Evolutionary conservation across 257 asterid species (phyloP), one percentile per base, ranked within the genome.

Genomic region (Primulina tabacum): DNA sequence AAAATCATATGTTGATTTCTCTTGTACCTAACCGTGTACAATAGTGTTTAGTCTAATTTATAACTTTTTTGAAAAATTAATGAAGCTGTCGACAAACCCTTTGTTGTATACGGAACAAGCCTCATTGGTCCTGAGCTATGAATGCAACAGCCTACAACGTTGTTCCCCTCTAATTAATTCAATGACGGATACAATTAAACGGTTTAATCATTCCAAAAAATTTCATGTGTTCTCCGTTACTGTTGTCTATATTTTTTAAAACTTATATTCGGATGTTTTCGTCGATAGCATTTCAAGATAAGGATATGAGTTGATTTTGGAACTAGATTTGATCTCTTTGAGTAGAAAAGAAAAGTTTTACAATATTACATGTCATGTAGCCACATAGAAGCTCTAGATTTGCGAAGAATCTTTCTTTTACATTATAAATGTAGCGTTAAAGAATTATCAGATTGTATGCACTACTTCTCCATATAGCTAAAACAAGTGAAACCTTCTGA

Each of bases 91-190:
- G 73, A 18, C 71, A 75, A 62, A 21, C 32, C 56, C 8, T 28
- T 30, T 34, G 2, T 62, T 55, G 78, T 73, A 75, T 75, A 68
- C 56, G 70, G 65, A 7, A 26, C 32, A 64, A 72, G 58, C 8
- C 53, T 32, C 20, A 8, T 58, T n/a, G 26, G 68, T 59, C 60
- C 77, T 50, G 64, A 58, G 62, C 66, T 28, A 4, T 35, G 65
- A 68, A 62, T 68, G 78, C 78, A 68, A 65, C 72, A 53, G 55
- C 71, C 62, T 65, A 65, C 72, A 65, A 66, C 40, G 77, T 73
- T 73, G 71, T 65, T 58, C 72, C 72, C 67, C n/a, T 65, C 50
- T 38, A 55, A 65, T 73, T 65, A 58, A 38, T 59, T 37, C 72
- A 58, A 40, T 73, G 5, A 65, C 58, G 37, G 37, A 28, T 59